phyloP scores from a whole-genome alignment of 1,284 basidiomycete genomes.

The Cutaneotrichosporon sp. region DNA sequence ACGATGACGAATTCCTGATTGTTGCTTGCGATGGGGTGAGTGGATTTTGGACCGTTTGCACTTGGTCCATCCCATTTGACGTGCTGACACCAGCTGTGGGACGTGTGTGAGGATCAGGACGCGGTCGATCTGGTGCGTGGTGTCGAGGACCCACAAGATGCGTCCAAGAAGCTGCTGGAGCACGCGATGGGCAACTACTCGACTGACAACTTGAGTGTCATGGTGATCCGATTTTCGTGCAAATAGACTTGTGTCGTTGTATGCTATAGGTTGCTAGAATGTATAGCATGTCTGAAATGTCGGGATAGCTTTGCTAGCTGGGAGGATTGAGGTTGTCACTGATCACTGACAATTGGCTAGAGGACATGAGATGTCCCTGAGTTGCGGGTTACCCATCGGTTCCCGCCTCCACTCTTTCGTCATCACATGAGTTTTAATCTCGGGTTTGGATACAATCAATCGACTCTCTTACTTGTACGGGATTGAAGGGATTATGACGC shows the following conservation, averaged over 20 bases:
- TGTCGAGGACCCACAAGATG: constrained; percentile 75
- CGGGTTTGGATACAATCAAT: too few relatives aligned
- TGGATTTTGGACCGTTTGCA: constrained; percentile 25
- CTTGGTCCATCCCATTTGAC: too few relatives aligned
- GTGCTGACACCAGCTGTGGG: constrained; percentile 75
- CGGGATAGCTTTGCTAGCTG: too few relatives aligned
- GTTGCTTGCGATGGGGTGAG: constrained; percentile 95
- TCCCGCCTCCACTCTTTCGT: too few relatives aligned
- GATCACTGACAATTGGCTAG: too few relatives aligned
- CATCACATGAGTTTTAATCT: too few relatives aligned
- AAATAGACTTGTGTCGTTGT: constrained; percentile 2
- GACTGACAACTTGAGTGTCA: constrained; percentile 28
- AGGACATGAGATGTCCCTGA: too few relatives aligned
- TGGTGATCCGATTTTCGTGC: constrained; percentile 19
- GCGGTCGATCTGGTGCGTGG: constrained; percentile 82
- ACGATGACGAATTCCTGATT: constrained; percentile 91
- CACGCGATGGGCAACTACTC: constrained; percentile 70
- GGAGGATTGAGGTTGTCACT: too few relatives aligned
- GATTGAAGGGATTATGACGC: too few relatives aligned
- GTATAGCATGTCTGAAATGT: not conserved
- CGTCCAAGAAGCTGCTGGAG: constrained; percentile 73
- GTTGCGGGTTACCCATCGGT: too few relatives aligned
- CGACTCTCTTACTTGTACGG: too few relatives aligned
- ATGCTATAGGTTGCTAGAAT: constrained; percentile 9
- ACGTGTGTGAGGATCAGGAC: constrained; percentile 87